Conservation (phyloP, 1,284 basidiomycete species). For the Schizophyllum amplum region DNA sequence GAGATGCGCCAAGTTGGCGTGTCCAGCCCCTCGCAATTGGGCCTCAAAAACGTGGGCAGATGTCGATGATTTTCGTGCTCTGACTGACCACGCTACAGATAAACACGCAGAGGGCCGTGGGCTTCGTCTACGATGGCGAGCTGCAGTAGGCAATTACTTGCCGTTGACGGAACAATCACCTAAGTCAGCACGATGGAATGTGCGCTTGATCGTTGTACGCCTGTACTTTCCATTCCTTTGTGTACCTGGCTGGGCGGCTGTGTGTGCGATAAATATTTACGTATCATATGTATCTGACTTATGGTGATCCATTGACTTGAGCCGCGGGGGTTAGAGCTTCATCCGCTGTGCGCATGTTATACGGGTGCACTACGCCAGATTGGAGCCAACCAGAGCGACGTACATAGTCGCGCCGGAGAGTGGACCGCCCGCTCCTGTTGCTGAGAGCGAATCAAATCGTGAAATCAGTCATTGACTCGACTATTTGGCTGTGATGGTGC, state of each 20-base stretch:
- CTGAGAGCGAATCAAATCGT: too few relatives aligned
- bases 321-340: too few relatives aligned
- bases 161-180: too few relatives aligned
- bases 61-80: background rate
- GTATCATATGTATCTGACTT: background rate
- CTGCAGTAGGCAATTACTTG: background rate
- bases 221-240: background rate
- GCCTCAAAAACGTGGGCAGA: constrained; percentile 16
- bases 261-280: background rate
- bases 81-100: constrained; percentile 1
- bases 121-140: background rate
- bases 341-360: too few relatives aligned
- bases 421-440: too few relatives aligned
- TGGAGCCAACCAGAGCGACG: too few relatives aligned
- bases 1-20: constrained; percentile 20
- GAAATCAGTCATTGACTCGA: too few relatives aligned
- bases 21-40: constrained; percentile 13
- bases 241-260: background rate
- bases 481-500: too few relatives aligned
- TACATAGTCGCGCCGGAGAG: too few relatives aligned
- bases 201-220: background rate
- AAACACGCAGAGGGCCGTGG: constrained; percentile 4
- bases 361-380: too few relatives aligned
- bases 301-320: too few relatives aligned
- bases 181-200: too few relatives aligned